Conservation (phyloP, 2,329 filamentous ascomycete species). For the Chrysoporthe deuterocubensis region DNA sequence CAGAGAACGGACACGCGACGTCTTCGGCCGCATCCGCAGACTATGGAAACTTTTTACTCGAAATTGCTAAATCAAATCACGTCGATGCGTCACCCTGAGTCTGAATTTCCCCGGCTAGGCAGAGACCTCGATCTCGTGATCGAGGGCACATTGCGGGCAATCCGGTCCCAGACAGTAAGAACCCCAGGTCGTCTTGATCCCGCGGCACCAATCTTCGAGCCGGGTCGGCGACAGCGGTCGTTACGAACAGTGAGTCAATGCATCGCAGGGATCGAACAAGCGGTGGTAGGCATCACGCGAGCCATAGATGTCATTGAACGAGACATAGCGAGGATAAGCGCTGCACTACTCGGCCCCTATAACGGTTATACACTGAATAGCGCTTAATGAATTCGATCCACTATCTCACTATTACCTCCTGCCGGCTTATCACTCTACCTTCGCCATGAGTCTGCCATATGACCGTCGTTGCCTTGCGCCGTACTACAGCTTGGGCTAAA, state of each 20-base stretch:
- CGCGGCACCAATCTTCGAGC: not conserved
- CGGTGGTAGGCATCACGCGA: not conserved
- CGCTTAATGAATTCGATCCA: not conserved
- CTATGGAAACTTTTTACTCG: not conserved
- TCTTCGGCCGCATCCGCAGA: not conserved
- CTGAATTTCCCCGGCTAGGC: not conserved
- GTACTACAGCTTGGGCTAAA: not conserved
- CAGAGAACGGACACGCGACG: not conserved
- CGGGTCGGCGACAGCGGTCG: not conserved
- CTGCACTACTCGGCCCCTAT: not conserved
- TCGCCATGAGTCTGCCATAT: not conserved
- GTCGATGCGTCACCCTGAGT: not conserved
- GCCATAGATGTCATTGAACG: not conserved
- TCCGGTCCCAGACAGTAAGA: not conserved
- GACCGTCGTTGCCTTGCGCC: not conserved
- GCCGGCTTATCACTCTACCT: too few relatives aligned
- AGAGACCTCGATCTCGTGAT: not conserved
- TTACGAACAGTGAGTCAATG: not conserved
- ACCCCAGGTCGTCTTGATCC: not conserved
- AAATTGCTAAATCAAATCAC: not conserved
- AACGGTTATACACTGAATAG: not conserved
- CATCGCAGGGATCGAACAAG: not conserved
- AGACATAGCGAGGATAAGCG: not conserved
- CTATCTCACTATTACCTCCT: too few relatives aligned
- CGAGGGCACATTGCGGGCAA: not conserved